Conservation (phyloP, 176 grass and related monocot genomes). For the Saccharum officinarum region DNA sequence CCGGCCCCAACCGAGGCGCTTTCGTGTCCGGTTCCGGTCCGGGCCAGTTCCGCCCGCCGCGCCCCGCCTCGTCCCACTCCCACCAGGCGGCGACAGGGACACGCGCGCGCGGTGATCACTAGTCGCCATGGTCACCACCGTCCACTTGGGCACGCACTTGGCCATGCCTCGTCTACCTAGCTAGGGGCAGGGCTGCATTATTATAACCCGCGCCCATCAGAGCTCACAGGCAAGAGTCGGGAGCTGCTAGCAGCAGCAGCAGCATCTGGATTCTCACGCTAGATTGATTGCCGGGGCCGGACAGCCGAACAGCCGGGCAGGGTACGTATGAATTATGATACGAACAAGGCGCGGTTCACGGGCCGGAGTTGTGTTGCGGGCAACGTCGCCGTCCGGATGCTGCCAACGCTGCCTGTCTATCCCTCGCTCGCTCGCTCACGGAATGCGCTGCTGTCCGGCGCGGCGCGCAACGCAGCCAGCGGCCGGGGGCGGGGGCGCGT, state of each 20-base stretch:
- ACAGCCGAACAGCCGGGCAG: neutral
- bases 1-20: no score
- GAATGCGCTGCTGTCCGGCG: no score
- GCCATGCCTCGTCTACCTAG: neutral
- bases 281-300: neutral
- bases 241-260: neutral
- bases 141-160: neutral
- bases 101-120: neutral
- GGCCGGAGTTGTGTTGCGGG: constrained; percentile 16
- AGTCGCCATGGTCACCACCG: neutral
- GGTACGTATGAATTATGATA: neutral
- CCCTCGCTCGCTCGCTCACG: no score
- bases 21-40: neutral
- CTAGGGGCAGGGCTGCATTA: neutral
- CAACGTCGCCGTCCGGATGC: neutral
- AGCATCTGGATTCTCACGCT: constrained; percentile 14
- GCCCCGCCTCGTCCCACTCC: neutral
- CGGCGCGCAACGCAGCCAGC: no score
- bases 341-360: constrained; percentile 17
- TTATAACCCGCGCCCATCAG: neutral
- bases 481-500: no score
- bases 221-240: no score
- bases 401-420: neutral
- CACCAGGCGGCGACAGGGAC: no score
- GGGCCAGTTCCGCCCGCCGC: neutral